These are phyloP conservation scores for Acacia concinna DNA, from an alignment of 331 rosid species.

Conservation along the genomic window DNA sequence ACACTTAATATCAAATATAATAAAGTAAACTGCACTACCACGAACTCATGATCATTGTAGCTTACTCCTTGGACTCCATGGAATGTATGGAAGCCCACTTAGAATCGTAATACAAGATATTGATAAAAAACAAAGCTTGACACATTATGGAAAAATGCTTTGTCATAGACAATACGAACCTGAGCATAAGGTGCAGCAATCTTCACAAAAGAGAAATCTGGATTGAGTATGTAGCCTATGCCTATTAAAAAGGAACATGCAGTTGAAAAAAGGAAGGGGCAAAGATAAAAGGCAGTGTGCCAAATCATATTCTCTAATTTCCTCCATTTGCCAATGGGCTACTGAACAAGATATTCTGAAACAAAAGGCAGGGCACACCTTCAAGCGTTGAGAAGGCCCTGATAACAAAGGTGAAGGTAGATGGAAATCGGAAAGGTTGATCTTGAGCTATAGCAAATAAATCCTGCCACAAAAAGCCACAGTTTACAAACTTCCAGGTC, in stretches of 20 bases:
- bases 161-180: slow-evolving; percentile 40
- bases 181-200: slow-evolving; percentile 97
- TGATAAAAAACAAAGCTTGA: neutral
- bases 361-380: slow-evolving; percentile 51
- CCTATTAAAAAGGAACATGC: slow-evolving; percentile 44
- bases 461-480: slow-evolving; percentile 56
- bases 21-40: neutral
- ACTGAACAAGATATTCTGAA: neutral
- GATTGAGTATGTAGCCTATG: slow-evolving; percentile 79
- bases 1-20: neutral
- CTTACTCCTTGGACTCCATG: neutral
- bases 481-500: slow-evolving; percentile 15
- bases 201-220: slow-evolving; percentile 86
- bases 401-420: slow-evolving; percentile 87
- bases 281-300: neutral
- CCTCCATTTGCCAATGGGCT: neutral
- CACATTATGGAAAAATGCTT: neutral
- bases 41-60: neutral
- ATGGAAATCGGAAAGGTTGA: slow-evolving; percentile 93
- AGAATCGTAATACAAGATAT: neutral
- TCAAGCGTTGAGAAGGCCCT: slow-evolving; percentile 94
- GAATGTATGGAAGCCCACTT: neutral
- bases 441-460: slow-evolving; percentile 92
- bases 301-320: neutral
- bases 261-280: neutral